Percentiles rank a stretch among this genome's conserved stretches.
Evolutionary conservation across 1,284 basidiomycete species (phyloP).

Genomic region (Cryptococcus depauperatus): DNA sequence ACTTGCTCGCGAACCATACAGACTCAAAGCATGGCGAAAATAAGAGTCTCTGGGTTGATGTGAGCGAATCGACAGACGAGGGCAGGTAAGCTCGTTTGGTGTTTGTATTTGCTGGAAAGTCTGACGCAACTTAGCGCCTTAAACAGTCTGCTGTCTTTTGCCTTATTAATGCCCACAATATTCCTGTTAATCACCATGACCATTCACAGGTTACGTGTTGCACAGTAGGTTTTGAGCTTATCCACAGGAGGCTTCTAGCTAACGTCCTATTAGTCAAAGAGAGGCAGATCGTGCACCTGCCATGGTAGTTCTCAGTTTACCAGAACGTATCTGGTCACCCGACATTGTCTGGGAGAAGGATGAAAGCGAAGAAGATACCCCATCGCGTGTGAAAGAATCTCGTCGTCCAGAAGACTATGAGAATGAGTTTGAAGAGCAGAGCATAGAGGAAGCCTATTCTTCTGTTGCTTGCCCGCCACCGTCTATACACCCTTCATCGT

Average conservation of each 20-base stretch:
- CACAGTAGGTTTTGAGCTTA: slow-evolving; percentile 24
- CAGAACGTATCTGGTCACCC: slow-evolving; percentile 43
- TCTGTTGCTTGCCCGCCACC: neutral
- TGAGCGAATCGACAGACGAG: slow-evolving; percentile 37
- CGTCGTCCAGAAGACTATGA: neutral
- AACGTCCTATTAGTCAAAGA: slow-evolving; percentile 30
- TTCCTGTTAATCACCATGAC: slow-evolving; percentile 40
- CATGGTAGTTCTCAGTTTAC: slow-evolving; percentile 40
- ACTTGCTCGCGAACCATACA: slow-evolving; percentile 29
- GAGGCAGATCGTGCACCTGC: slow-evolving; percentile 44
- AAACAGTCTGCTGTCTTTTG: slow-evolving; percentile 38
- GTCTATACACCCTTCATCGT: neutral
- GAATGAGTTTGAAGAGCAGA: slow-evolving; percentile 3
- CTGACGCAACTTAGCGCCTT: slow-evolving; percentile 25
- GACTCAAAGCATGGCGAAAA: slow-evolving; percentile 13
- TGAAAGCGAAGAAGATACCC: slow-evolving; percentile 19
- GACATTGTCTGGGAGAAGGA: slow-evolving; percentile 47
- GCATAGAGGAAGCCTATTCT: neutral
- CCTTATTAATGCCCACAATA: slow-evolving; percentile 39
- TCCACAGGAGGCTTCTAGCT: slow-evolving; percentile 2
- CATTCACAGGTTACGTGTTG: slow-evolving; percentile 36
- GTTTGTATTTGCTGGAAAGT: neutral
- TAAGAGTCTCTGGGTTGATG: slow-evolving; percentile 27
- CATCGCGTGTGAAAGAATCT: slow-evolving; percentile 5
- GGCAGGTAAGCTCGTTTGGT: slow-evolving; percentile 28